Base-by-base conservation (phyloP, 768 basidiomycete genomes). In the Calocybe cyanea region DNA sequence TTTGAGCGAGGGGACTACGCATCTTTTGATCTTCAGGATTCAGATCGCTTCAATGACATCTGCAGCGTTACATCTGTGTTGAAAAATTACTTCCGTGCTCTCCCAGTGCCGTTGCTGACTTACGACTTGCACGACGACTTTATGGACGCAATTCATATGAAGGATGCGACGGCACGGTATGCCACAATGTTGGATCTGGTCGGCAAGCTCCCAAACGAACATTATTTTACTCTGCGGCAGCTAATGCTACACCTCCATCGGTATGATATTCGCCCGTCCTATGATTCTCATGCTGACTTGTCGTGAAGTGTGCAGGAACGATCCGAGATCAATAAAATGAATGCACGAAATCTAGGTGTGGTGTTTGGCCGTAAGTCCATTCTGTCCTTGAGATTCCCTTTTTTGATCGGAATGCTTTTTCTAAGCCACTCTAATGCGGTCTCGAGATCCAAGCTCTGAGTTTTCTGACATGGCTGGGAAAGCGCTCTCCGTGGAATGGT, bases 391-490 rank as follows among this genome's bases (percentile, higher is more conserved):
- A 28, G 17, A 18, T 31, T 6, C 0, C 9, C 34, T 15, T 13
- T 34, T 17, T 5, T 31, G 41, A 38, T 43, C 57, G 31, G 53
- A 36, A 18, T 19, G 38, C 25, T n/a, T 55, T 44, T 43, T 60
- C 2, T 54, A n/a, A 98, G 94, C 95, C 9, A 98, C 95, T 0
- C 73, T 99, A 15, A 90, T 97, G 85, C 81, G 89, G 57, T 94
- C 95, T 7, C 77, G 80, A 25, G 87, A 94, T 61, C 83, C 87
- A 3, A 75, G 77, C 20, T 81, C 89, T 14, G 96, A 98, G 68
- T 97, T 97, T 69, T 87, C 83, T 57, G 95, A 99, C 64, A 98
- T 98, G 90, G 94, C 91, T 7, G 91, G 92, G 43, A 97, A 95
- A 66, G 91, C 95, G 5, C 76, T 93, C 48, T 81, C 87, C 57